A percentile compares a stretch with the other conserved stretches of the same genome.
Evolutionary conservation across 2,329 filamentous ascomycete species (phyloP).

Genomic region (Chaetomiaceae sp.): DNA sequence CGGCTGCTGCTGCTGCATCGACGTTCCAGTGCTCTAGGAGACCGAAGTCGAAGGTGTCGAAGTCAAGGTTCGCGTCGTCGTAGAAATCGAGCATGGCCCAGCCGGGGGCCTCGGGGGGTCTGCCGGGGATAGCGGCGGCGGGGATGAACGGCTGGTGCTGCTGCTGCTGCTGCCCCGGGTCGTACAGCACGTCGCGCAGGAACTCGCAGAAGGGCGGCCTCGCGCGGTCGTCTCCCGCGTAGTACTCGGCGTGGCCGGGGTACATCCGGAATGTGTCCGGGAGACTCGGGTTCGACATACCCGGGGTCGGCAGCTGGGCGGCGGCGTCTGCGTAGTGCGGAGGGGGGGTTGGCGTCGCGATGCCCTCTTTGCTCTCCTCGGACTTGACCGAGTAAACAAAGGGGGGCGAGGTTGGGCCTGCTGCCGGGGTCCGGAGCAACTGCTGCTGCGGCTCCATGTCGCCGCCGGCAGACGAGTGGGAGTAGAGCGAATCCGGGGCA

Average conservation of each 20-base stretch:
- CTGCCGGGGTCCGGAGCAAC: no score
- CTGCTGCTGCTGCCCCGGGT: no score
- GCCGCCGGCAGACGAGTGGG: constrained; percentile 2
- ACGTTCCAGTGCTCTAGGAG: constrained; percentile 45
- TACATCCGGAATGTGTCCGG: constrained; percentile 4
- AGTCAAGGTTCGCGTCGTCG: constrained; percentile 42
- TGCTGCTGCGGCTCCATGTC: constrained; percentile 12
- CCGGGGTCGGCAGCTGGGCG: constrained; percentile 32
- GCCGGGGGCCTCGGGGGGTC: constrained; percentile 35
- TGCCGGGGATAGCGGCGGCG: constrained; percentile 30
- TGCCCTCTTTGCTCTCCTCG: constrained; percentile 24
- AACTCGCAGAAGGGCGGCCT: constrained; percentile 45
- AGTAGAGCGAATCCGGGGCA: constrained; percentile 15
- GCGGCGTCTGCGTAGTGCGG: constrained; percentile 29
- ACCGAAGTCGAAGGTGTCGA: constrained; percentile 48
- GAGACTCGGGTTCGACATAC: constrained; percentile 27
- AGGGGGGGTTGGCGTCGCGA: constrained; percentile 24
- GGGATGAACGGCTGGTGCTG: no score
- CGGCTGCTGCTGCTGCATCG: no score
- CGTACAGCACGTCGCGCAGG: constrained; percentile 44
- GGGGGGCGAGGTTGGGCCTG: not conserved
- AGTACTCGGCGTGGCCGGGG: constrained; percentile 5
- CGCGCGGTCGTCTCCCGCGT: constrained; percentile 26
- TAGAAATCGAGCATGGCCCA: constrained; percentile 45
- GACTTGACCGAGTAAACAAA: constrained; percentile 5